Conservation (phyloP, 768 basidiomycete species). For the Baorangia bicolor region DNA sequence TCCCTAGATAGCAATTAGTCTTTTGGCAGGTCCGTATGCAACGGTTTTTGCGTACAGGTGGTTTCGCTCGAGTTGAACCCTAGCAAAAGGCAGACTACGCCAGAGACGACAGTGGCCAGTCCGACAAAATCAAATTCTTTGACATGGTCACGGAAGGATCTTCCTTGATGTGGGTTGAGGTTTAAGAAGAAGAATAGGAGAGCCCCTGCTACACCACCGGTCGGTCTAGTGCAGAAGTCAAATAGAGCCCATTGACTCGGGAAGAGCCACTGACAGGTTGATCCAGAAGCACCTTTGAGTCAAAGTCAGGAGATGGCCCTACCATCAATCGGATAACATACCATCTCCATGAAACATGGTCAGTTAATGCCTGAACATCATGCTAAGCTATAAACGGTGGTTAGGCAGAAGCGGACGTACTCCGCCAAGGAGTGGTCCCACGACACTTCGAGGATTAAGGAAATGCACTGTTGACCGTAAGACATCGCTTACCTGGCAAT, state of each 20-base stretch:
- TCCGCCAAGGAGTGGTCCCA: conserved; percentile 44
- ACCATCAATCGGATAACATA: conserved; percentile 14
- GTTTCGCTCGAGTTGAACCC: conserved; percentile 39
- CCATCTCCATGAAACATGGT: conserved; percentile 42
- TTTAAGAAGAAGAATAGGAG: conserved; percentile 37
- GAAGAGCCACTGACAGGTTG: conserved; percentile 28
- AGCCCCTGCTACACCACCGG: conserved; percentile 33
- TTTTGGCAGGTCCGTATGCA: not conserved
- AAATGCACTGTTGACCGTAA: not conserved
- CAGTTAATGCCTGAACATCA: conserved; percentile 30
- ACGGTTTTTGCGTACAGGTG: conserved; percentile 23
- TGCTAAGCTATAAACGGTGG: not conserved
- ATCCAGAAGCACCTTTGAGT: conserved; percentile 36
- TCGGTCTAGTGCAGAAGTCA: conserved; percentile 28
- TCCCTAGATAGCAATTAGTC: conserved; percentile 24
- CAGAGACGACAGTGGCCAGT: conserved; percentile 33
- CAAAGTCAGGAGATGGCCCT: not conserved
- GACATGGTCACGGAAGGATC: conserved; percentile 32
- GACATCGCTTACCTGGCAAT: conserved; percentile 30
- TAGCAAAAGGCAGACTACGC: conserved; percentile 38
- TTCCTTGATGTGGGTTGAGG: conserved; percentile 34
- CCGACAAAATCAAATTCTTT: conserved; percentile 42
- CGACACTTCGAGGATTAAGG: conserved; percentile 26
- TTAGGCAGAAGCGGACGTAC: conserved; percentile 17
- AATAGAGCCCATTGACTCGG: not conserved